These are phyloP conservation scores for Grosmannia penicillata DNA, from an alignment of 2,329 filamentous ascomycete genomes.

Conservation along the genomic window DNA sequence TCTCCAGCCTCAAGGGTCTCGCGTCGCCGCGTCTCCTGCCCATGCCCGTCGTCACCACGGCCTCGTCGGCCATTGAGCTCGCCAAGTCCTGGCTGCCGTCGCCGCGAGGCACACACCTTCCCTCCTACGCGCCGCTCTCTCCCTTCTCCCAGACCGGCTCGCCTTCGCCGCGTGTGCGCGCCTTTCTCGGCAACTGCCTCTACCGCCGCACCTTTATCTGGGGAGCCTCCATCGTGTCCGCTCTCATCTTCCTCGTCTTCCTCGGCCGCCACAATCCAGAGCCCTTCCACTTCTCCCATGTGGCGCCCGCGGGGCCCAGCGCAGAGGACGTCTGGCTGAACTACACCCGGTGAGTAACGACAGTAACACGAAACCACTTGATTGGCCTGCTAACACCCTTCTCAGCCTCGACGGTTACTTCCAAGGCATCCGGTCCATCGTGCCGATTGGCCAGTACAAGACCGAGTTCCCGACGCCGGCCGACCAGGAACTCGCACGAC, in stretches of 20 bases:
- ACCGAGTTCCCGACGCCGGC: conserved; percentile 55
- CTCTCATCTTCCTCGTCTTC: conserved; percentile 12
- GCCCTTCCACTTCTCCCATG: conserved; percentile 11
- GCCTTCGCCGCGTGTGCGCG: conserved; percentile 3
- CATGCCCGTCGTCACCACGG: conserved; percentile 8
- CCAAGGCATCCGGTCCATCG: conserved; percentile 58
- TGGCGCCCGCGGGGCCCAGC: conserved; percentile 13
- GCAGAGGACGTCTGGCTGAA: conserved; percentile 18
- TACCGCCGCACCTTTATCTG: conserved; percentile 38
- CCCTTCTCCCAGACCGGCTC: not conserved
- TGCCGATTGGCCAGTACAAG: conserved; percentile 45
- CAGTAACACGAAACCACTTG: too few species aligned
- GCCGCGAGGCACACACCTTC: conserved; percentile 4
- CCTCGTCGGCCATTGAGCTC: conserved; percentile 7
- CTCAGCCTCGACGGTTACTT: conserved; percentile 66
- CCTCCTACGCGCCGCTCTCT: conserved; percentile 5
- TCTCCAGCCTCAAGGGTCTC: conserved; percentile 6
- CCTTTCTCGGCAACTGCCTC: conserved; percentile 34
- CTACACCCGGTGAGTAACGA: conserved; percentile 30
- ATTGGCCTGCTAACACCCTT: not conserved
- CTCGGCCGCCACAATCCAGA: conserved; percentile 11
- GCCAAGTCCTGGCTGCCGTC: conserved; percentile 9
- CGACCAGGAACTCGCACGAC: conserved; percentile 2
- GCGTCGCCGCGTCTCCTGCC: conserved; percentile 7
- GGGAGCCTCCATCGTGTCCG: conserved; percentile 21